Evolutionary conservation across 2,329 filamentous ascomycete genomes (phyloP).

Genomic region (Penicillium sclerotigenum): DNA sequence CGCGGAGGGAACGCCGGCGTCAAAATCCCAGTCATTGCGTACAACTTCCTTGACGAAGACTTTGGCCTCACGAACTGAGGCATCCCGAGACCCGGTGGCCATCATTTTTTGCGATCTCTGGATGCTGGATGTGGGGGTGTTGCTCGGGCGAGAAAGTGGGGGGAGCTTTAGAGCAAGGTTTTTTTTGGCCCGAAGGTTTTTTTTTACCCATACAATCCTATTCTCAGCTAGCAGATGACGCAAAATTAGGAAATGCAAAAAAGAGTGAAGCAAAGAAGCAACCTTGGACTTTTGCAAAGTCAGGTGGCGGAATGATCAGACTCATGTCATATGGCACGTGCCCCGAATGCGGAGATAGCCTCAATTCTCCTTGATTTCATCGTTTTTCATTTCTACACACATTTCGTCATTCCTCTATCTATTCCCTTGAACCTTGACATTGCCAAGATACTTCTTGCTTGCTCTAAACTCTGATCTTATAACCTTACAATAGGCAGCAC

Average conservation of each 20-base stretch:
- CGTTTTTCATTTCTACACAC: background rate
- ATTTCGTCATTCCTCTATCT: background rate
- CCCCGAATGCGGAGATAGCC: conserved; percentile 9
- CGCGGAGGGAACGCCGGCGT: conserved; percentile 24
- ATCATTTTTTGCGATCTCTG: conserved; percentile 12
- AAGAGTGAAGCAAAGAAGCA: background rate
- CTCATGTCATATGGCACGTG: conserved; percentile 9
- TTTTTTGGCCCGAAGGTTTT: conserved; percentile 9
- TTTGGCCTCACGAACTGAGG: conserved; percentile 42
- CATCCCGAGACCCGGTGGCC: conserved; percentile 35
- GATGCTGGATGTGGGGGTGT: conserved; percentile 12
- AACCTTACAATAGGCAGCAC: background rate
- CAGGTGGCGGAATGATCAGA: conserved; percentile 8
- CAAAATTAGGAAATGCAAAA: background rate
- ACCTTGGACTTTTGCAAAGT: background rate
- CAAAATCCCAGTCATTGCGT: conserved; percentile 44
- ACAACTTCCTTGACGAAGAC: conserved; percentile 40
- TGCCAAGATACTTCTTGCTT: fast-evolving
- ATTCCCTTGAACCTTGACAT: too few relatives aligned
- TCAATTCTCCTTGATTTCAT: background rate
- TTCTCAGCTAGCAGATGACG: background rate
- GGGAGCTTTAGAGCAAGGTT: conserved; percentile 13
- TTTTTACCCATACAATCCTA: conserved; percentile 1
- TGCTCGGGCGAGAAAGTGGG: conserved; percentile 12
- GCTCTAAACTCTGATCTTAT: background rate